A percentile compares a stretch with the other conserved stretches of the same genome.
phyloP scores from a whole-genome alignment of 257 asterid species.

The Scutellaria minor region DNA sequence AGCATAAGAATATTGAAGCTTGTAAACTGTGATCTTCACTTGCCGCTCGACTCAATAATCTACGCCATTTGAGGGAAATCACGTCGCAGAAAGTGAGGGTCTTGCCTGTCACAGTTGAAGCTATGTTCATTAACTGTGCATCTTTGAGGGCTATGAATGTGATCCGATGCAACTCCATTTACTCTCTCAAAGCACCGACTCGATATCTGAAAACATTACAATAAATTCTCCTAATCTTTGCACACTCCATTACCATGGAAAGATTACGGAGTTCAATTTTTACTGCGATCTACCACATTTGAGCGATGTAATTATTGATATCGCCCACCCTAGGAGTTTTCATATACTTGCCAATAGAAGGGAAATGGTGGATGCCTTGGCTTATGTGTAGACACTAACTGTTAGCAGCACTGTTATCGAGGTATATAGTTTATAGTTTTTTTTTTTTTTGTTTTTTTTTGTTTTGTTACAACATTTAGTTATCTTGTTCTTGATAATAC shows the following conservation, averaged over 20 bases:
- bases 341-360: neutral
- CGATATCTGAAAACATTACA: neutral
- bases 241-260: slow-evolving; percentile 40
- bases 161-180: neutral
- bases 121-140: slow-evolving; percentile 29
- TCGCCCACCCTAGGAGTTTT: slow-evolving; percentile 5
- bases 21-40: slow-evolving; percentile 30
- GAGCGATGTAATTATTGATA: slow-evolving; percentile 23
- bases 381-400: slow-evolving; percentile 4
- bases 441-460: no score
- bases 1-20: slow-evolving; percentile 33
- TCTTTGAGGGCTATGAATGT: neutral
- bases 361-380: slow-evolving; percentile 11
- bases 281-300: neutral
- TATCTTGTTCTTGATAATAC: no score
- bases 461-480: no score
- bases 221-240: slow-evolving; percentile 27
- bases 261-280: slow-evolving; percentile 29
- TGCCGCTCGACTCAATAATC: slow-evolving; percentile 8
- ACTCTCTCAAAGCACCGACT: neutral
- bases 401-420: slow-evolving; percentile 41
- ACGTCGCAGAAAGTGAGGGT: slow-evolving; percentile 19
- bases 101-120: neutral
- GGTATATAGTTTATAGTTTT: slow-evolving; percentile 28
- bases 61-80: slow-evolving; percentile 27